These are phyloP conservation scores for Jackrogersella minutella DNA, from an alignment of 495 filamentous ascomycete species.

Conservation along the genomic window DNA sequence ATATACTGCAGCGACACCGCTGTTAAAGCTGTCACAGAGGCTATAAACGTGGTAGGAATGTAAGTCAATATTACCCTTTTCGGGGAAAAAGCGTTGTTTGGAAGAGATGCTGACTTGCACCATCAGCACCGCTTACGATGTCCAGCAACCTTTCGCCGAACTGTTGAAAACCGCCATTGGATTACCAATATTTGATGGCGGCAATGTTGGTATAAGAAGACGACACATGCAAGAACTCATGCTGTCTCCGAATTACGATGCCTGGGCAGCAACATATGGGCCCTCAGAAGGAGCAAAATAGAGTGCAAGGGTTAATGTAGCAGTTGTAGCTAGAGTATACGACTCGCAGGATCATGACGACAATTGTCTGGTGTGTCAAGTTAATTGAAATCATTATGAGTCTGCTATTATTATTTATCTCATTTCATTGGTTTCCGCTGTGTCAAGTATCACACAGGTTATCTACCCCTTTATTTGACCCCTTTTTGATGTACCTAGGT, in stretches of 20 bases:
- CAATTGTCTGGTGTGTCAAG: too few relatives aligned
- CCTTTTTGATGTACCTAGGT: too few relatives aligned
- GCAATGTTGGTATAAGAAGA: conserved; percentile 63
- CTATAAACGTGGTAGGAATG: conserved; percentile 60
- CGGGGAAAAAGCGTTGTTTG: neutral
- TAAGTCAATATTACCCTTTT: conserved; percentile 36
- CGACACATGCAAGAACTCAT: conserved; percentile 61
- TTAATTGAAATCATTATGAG: too few relatives aligned
- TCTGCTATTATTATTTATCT: too few relatives aligned
- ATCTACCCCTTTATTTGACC: too few relatives aligned
- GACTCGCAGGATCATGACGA: too few relatives aligned
- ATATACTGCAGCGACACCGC: conserved; percentile 60
- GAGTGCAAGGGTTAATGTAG: neutral
- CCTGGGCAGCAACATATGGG: conserved; percentile 50
- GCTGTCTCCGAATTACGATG: conserved; percentile 55
- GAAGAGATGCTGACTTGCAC: neutral
- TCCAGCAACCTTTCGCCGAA: conserved; percentile 53
- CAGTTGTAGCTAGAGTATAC: too few relatives aligned
- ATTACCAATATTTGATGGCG: conserved; percentile 63
- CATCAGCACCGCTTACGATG: conserved; percentile 54
- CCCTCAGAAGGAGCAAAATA: conserved; percentile 11
- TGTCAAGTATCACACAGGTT: too few relatives aligned
- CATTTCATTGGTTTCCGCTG: too few relatives aligned
- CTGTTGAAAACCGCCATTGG: conserved; percentile 59
- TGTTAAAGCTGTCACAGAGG: conserved; percentile 56